Conservation (phyloP, 2,329 filamentous ascomycete genomes). For the Fusarium neocosmosporiellum region DNA sequence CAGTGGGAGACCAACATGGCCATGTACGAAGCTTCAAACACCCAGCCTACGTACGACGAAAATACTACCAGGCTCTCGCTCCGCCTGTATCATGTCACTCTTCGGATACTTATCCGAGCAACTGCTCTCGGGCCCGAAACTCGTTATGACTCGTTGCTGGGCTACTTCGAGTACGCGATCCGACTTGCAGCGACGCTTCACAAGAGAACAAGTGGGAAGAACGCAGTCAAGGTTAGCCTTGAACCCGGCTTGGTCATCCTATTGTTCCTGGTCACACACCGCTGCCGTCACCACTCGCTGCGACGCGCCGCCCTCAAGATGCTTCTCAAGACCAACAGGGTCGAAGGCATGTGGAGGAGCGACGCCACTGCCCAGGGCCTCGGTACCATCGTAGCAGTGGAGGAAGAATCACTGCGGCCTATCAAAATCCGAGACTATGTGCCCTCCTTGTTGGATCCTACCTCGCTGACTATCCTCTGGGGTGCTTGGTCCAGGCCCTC, state of each 20-base stretch:
- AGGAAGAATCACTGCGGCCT: constrained; percentile 10
- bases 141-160: not conserved
- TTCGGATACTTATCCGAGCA: not conserved
- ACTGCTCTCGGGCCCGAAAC: not conserved
- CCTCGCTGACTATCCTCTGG: not conserved
- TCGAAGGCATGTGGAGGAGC: constrained; percentile 46
- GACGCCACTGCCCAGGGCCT: constrained; percentile 29
- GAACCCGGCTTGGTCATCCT: not conserved
- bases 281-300: constrained; percentile 43
- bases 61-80: not conserved
- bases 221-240: not conserved
- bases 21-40: not conserved
- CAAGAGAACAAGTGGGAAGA: not conserved
- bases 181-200: not conserved
- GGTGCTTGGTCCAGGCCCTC: not conserved
- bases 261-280: constrained; percentile 15
- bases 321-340: constrained; percentile 30
- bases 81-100: not conserved
- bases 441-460: not conserved
- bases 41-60: not conserved
- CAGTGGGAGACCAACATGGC: constrained; percentile 2
- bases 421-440: not conserved
- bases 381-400: constrained; percentile 28
- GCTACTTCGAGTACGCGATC: not conserved
- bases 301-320: constrained; percentile 36